Evolutionary conservation across 2,329 filamentous ascomycete genomes (phyloP), one percentile per base, ranked within the genome.

Genomic region (Cytospora piceae): DNA sequence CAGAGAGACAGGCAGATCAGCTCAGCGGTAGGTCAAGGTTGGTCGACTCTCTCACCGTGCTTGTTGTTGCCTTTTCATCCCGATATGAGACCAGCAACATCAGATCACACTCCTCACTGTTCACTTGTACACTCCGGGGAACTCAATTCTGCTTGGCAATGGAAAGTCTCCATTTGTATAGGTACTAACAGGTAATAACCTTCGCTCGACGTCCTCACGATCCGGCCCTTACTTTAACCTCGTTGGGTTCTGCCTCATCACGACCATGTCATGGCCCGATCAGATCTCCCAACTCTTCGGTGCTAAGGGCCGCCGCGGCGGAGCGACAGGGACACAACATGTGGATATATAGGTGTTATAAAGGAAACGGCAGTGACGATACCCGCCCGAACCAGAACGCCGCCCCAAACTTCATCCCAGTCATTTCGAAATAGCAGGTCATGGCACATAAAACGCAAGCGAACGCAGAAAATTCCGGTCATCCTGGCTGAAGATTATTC

Each of bases 141-240:
- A 31, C 20, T 29, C 60, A 64, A 70, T 63, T 65, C 68, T 67
- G 67, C 67, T 71, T 72, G 71, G 68, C 72, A 73, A 66, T 65
- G 59, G 66, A 73, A 73, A 68, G 72, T 67, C 69, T 73, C 69
- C 67, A 72, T 70, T 70, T 68, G 63, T 73, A 77, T 77, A 70
- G 42, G 46, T 68, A 69, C 61, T 63, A 67, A 63, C 67, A 74
- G 78, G 79, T 56, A 59, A 61, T 60, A 59, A 61, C 76, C 80
- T 82, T 81, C 81, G 82, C 87, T 90, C 87, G 82, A 89, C 87
- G 85, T 85, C 80, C 79, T 79, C 78, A 65, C 63, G 63, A 71
- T 79, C 81, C 82, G 76, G 83, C 80, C 82, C 82, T 87, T 82
- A 87, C 87, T 90, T 90, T 88, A 90, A 90, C 87, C 87, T 89